Evolutionary conservation across 106 monocot species (phyloP).

Genomic region (Acorus gramineus): DNA sequence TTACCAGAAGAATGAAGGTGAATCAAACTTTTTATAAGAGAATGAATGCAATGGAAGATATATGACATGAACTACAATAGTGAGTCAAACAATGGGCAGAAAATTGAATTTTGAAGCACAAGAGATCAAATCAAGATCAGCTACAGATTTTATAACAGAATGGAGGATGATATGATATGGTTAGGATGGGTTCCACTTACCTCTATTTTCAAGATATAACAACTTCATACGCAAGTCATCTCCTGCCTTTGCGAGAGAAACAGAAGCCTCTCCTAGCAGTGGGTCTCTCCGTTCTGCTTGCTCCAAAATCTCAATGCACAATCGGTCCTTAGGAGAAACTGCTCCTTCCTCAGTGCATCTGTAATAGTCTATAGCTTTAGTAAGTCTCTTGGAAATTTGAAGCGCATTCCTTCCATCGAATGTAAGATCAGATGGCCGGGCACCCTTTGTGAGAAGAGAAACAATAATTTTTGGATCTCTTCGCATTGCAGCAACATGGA

Average conservation of each 20-base stretch:
- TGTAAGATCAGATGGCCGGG: constrained; percentile 47
- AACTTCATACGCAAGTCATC: constrained; percentile 40
- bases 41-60: too few relatives aligned
- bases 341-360: constrained; percentile 33
- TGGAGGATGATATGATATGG: background rate
- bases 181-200: constrained; percentile 19
- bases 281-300: constrained; percentile 59
- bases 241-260: constrained; percentile 40
- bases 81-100: too few relatives aligned
- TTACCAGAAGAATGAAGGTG: too few relatives aligned
- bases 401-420: constrained; percentile 58
- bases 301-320: constrained; percentile 81
- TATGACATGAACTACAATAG: too few relatives aligned
- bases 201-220: constrained; percentile 84
- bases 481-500: constrained; percentile 73
- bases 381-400: constrained; percentile 65
- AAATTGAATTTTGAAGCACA: too few relatives aligned
- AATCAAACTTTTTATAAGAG: too few relatives aligned
- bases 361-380: constrained; percentile 40
- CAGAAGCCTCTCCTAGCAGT: constrained; percentile 39
- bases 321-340: constrained; percentile 34
- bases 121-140: too few relatives aligned
- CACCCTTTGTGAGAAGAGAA: constrained; percentile 70
- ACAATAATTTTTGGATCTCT: constrained; percentile 69
- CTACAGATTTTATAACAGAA: too few relatives aligned